Evolutionary conservation across 495 filamentous ascomycete genomes (phyloP).

Genomic region (Pyrenula massariospora): DNA sequence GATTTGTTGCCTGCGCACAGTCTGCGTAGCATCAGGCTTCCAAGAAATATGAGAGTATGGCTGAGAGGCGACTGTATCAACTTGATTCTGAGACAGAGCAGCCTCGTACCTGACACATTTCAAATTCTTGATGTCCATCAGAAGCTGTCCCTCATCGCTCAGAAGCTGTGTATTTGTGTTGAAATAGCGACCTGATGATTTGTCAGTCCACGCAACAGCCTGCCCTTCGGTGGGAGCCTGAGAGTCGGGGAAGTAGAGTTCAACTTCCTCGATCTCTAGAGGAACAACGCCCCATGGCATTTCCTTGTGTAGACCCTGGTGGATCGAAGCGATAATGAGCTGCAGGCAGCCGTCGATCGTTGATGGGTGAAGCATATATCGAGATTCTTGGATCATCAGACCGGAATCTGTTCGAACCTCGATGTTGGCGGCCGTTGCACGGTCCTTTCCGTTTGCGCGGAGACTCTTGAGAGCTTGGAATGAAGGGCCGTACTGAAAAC

Average conservation of each 20-base stretch:
- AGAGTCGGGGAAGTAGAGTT: conserved; percentile 14
- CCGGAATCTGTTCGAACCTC: conserved; percentile 10
- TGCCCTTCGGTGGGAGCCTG: conserved; percentile 5
- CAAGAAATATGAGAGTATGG: conserved; percentile 8
- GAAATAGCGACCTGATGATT: conserved; percentile 4
- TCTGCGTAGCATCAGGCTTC: conserved; percentile 8
- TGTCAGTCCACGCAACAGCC: conserved; percentile 3
- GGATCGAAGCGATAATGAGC: conserved; percentile 20
- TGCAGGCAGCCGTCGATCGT: conserved; percentile 24
- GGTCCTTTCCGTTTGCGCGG: conserved; percentile 13
- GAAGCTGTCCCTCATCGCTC: conserved; percentile 8
- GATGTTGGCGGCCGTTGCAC: conserved; percentile 4
- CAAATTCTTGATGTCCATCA: conserved; percentile 16
- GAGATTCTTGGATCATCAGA: conserved; percentile 18
- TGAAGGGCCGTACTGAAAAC: conserved; percentile 24
- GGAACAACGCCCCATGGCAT: conserved; percentile 24
- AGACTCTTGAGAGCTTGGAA: conserved; percentile 17
- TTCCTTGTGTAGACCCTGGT: conserved; percentile 14
- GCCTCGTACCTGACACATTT: conserved; percentile 19
- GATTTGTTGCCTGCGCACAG: too few species aligned
- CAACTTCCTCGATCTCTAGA: conserved; percentile 20
- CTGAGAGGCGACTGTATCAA: conserved; percentile 1
- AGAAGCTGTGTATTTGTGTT: conserved; percentile 2
- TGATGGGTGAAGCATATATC: conserved; percentile 25
- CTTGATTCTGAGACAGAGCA: conserved; percentile 14